These are phyloP conservation scores for Alliaria petiolata DNA, from an alignment of 345 rosid species.

Conservation along the genomic window DNA sequence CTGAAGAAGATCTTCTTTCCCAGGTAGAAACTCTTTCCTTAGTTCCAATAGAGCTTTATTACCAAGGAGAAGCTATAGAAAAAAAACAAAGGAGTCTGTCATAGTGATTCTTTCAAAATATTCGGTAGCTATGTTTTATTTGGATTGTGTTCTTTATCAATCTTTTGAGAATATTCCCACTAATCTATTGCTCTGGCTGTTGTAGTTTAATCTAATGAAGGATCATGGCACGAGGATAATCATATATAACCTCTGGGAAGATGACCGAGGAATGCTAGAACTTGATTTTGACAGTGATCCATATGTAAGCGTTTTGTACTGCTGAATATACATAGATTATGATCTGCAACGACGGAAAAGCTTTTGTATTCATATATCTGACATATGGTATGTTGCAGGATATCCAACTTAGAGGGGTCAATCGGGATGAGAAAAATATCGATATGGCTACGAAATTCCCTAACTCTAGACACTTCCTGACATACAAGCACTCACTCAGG, in stretches of 20 bases:
- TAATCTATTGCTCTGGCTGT: conserved; percentile 9
- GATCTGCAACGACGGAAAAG: neutral
- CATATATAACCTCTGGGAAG: conserved; percentile 96
- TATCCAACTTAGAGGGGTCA: conserved; percentile 94
- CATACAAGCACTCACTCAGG: conserved; percentile 93
- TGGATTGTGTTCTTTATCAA: neutral
- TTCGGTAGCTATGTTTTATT: neutral
- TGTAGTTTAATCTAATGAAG: conserved; percentile 69
- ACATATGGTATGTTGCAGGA: conserved; percentile 52
- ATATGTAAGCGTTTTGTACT: conserved; percentile 41
- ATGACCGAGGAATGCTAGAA: conserved; percentile 77
- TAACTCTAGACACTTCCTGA: conserved; percentile 80
- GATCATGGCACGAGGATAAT: conserved; percentile 80
- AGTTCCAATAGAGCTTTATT: neutral
- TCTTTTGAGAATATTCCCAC: neutral
- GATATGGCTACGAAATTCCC: conserved; percentile 71
- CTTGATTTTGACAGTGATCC: conserved; percentile 82
- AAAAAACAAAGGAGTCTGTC: too few relatives aligned
- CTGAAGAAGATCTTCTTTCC: conserved; percentile 65
- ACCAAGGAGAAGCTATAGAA: too few relatives aligned
- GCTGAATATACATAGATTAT: neutral
- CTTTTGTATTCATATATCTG: neutral
- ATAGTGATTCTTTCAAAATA: neutral
- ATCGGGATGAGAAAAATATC: conserved; percentile 86
- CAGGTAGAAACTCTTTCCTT: conserved; percentile 51